Evolutionary conservation across 345 rosid genomes (phyloP).

Genomic region (Angophora floribunda): DNA sequence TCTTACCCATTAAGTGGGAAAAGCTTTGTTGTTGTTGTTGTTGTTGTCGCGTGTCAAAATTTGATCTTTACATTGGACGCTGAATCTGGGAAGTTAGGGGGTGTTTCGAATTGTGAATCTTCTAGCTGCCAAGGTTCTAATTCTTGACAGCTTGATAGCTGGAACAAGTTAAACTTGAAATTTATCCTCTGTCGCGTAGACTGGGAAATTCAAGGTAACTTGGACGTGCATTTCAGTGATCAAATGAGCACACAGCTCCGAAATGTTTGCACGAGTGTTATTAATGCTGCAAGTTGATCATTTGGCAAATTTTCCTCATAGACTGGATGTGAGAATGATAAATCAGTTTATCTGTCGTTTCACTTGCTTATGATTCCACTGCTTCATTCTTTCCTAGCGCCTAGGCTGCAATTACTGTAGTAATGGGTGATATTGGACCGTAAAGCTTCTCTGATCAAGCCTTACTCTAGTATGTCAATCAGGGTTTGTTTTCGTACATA

Average conservation of each 20-base stretch:
- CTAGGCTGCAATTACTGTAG: background rate
- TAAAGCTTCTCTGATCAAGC: background rate
- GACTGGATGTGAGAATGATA: background rate
- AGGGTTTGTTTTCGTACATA: background rate
- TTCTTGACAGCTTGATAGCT: background rate
- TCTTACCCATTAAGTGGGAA: background rate
- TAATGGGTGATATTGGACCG: background rate
- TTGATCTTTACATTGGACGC: background rate
- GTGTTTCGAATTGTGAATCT: background rate
- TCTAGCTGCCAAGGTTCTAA: background rate
- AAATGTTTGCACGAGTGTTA: background rate
- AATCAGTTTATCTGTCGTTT: background rate
- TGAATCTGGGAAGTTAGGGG: background rate
- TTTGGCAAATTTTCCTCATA: background rate
- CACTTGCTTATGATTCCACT: background rate
- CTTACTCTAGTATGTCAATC: background rate
- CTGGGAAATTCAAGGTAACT: background rate
- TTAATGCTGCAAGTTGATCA: background rate
- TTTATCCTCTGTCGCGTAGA: background rate
- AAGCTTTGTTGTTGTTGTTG: background rate
- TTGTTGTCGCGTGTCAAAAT: background rate
- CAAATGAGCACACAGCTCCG: background rate
- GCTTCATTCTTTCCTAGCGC: background rate
- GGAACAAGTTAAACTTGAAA: background rate
- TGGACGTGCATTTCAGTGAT: background rate